Evolutionary conservation across 2,329 filamentous ascomycete species (phyloP).

Genomic region (Ceratocystis smalleyi): DNA sequence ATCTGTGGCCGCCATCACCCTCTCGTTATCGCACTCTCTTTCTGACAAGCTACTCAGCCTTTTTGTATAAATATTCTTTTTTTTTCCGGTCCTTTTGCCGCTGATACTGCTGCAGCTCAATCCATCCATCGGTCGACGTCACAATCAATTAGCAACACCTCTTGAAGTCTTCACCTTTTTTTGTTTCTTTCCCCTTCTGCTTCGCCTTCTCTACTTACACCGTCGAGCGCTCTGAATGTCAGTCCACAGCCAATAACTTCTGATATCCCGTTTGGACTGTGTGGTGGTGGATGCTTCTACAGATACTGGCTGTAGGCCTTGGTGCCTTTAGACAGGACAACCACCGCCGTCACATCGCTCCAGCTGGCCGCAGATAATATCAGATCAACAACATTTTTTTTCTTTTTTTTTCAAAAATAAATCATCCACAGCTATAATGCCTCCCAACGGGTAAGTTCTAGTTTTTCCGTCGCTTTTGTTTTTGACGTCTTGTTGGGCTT

Average conservation of each 20-base stretch:
- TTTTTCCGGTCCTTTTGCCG: neutral
- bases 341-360: neutral
- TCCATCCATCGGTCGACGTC: neutral
- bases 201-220: neutral
- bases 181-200: neutral
- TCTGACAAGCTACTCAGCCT: neutral
- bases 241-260: neutral
- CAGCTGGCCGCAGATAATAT: neutral
- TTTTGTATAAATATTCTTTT: neutral
- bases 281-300: slow-evolving; percentile 1
- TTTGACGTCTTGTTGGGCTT: neutral
- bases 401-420: neutral
- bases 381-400: neutral
- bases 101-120: neutral
- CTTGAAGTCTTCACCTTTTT: neutral
- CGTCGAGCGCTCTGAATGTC: neutral
- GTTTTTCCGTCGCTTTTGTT: neutral
- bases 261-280: neutral
- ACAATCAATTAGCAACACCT: neutral
- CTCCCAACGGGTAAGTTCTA: slow-evolving; percentile 11
- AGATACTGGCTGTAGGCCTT: neutral
- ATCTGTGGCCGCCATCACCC: neutral
- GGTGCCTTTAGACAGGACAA: slow-evolving; percentile 1
- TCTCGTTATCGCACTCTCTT: neutral
- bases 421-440: neutral